Evolutionary conservation across 2,329 filamentous ascomycete genomes (phyloP).

Genomic region (Byssothecium circinans): DNA sequence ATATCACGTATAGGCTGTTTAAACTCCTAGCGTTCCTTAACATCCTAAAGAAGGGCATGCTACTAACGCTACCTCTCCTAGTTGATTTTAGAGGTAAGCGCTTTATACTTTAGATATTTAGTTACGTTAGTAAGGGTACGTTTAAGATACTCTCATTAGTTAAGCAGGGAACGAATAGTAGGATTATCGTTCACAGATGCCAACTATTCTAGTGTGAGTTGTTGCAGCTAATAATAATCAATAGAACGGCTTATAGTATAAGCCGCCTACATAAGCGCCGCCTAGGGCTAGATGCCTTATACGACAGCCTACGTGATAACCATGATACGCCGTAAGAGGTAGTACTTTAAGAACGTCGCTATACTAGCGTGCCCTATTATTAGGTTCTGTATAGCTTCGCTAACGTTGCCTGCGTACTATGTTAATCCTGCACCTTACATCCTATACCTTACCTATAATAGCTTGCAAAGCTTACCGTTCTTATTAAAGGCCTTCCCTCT

Average conservation of each 20-base stretch:
- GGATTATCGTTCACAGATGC: slow-evolving; percentile 17
- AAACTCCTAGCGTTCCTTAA: slow-evolving; percentile 11
- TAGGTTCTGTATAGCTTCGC: slow-evolving; percentile 34
- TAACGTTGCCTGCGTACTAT: slow-evolving; percentile 23
- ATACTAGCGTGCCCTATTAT: slow-evolving; percentile 31
- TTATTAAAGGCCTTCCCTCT: slow-evolving; percentile 45
- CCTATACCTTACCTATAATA: slow-evolving; percentile 12
- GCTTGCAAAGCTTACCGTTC: slow-evolving; percentile 33
- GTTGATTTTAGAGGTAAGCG: slow-evolving; percentile 14
- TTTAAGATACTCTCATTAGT: slow-evolving; percentile 16
- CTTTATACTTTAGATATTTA: slow-evolving; percentile 18
- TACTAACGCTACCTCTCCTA: slow-evolving; percentile 14
- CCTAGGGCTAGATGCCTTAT: slow-evolving; percentile 13
- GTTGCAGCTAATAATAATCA: slow-evolving; percentile 10
- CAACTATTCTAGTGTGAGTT: slow-evolving; percentile 17
- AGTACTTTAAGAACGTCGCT: slow-evolving; percentile 16
- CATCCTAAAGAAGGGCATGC: slow-evolving; percentile 7
- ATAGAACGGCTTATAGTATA: slow-evolving; percentile 24
- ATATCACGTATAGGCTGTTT: slow-evolving; percentile 17
- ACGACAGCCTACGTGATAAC: slow-evolving; percentile 18
- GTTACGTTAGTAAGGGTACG: slow-evolving; percentile 11
- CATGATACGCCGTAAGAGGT: slow-evolving; percentile 16
- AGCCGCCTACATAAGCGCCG: slow-evolving; percentile 14
- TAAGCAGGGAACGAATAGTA: slow-evolving; percentile 11
- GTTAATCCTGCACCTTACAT: slow-evolving; percentile 7